Conservation (phyloP, 176 grass and related monocot genomes). For the Phoenix roebelenii region DNA sequence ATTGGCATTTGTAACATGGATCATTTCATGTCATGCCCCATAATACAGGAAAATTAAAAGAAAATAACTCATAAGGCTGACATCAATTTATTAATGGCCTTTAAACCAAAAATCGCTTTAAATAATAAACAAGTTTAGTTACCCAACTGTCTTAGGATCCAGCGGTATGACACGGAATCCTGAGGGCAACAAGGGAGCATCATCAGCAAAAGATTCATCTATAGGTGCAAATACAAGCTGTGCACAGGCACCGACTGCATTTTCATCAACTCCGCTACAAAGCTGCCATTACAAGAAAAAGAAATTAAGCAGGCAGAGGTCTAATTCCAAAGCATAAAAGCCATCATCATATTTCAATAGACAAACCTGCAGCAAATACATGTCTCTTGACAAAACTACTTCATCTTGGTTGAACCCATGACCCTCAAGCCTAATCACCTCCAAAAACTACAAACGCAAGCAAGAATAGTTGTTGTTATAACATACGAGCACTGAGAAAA, state of each 20-base stretch:
- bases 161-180: conserved; percentile 89
- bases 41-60: too few species aligned
- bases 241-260: conserved; percentile 54
- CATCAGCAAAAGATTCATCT: conserved; percentile 90
- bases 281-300: conserved; percentile 33
- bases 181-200: conserved; percentile 71
- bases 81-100: too few species aligned
- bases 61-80: too few species aligned
- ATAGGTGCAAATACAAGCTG: conserved; percentile 98
- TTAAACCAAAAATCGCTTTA: too few species aligned
- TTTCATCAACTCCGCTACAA: conserved; percentile 80
- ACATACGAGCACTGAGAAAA: background rate
- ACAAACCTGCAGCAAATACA: conserved; percentile 77
- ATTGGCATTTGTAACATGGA: too few species aligned
- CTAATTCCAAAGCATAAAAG: too few species aligned
- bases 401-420: conserved; percentile 78
- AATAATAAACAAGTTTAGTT: background rate
- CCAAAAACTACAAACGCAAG: conserved; percentile 50
- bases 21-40: too few species aligned
- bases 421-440: conserved; percentile 85
- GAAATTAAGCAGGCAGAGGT: background rate
- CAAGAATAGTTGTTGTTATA: background rate
- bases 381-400: conserved; percentile 59
- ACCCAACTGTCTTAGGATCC: conserved; percentile 50
- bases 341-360: background rate